Base-by-base conservation (phyloP, 176 grass and related monocot species). In the Zizania latifolia region DNA sequence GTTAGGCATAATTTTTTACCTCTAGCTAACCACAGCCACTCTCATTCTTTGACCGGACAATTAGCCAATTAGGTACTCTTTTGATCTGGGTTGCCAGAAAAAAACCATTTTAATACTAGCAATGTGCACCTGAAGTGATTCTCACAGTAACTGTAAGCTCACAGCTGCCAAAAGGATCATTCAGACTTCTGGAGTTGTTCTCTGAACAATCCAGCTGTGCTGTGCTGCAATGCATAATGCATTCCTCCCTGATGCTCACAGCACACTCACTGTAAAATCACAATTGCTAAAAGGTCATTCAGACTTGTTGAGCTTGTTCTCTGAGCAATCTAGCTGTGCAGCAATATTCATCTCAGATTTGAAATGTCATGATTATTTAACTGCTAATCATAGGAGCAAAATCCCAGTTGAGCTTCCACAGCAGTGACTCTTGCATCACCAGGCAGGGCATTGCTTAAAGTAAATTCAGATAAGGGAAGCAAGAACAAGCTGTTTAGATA, bases 301-400 rank as follows among this genome's bases (percentile, higher is more conserved):
- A 1, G 51, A 31, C 19, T 44, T 31, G 19, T 41, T 15, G 2
- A 12, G 11, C n/a, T 17, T 39, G 55, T 50, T 58, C 51, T 34
- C 41, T n/a, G 64, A 75, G 59, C 12, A 75, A 69, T n/a, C 26
- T 81, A 80, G 32, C 54, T 86, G 71, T 60, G 53, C 41, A 81
- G 64, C 70, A 62, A 51, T 81, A 68, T 24, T 41, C 35, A 41
- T 45, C 21, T 33, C 36, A 2, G 73, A 82, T 39, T 24, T 72
- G 66, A 87, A 40, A 72, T 72, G 17, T 14, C 65, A 72, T 72
- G 30, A 59, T 65, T 78, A 78, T 72, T 58, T 58, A 50, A 58
- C 43, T 78, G 38, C 5, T 24, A 58, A 77, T 48, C 45, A 24
- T 19, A 46, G 10, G 24, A 50, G 78, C 26, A 71, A 44, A 55